Evolutionary conservation across 2,329 filamentous ascomycete genomes (phyloP).

Genomic region (Seiridium cupressi): DNA sequence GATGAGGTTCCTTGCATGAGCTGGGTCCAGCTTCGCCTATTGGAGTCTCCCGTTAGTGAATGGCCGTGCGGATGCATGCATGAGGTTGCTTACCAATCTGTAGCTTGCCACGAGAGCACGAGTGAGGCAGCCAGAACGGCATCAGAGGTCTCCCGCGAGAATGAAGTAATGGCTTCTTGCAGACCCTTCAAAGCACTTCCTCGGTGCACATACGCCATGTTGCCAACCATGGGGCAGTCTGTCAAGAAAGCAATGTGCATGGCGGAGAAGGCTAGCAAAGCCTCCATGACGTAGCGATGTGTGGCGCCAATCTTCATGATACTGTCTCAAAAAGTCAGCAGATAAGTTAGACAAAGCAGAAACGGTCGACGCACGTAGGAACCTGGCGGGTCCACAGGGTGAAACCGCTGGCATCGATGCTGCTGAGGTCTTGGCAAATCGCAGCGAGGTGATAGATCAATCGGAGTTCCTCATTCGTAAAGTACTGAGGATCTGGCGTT

Average conservation of each 20-base stretch:
- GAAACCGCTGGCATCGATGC: conserved; percentile 75
- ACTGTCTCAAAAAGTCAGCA: conserved; percentile 41
- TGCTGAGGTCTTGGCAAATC: conserved; percentile 78
- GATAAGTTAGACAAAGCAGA: conserved; percentile 8
- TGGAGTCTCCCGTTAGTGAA: conserved; percentile 29
- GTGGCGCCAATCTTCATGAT: conserved; percentile 80
- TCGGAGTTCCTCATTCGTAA: conserved; percentile 76
- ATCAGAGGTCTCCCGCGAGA: conserved; percentile 85
- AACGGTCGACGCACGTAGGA: conserved; percentile 66
- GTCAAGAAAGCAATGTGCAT: conserved; percentile 90
- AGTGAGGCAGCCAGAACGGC: conserved; percentile 89
- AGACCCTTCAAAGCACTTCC: conserved; percentile 83
- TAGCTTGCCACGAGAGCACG: conserved; percentile 92
- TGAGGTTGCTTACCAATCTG: conserved; percentile 75
- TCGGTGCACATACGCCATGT: conserved; percentile 86
- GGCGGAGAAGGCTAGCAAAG: conserved; percentile 89
- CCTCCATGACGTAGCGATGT: conserved; percentile 89
- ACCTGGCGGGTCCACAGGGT: conserved; percentile 93
- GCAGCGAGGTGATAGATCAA: conserved; percentile 88
- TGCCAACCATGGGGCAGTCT: conserved; percentile 78
- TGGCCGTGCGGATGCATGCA: conserved; percentile 22
- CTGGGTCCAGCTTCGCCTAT: conserved; percentile 87
- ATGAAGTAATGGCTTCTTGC: conserved; percentile 81
- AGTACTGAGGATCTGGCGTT: conserved; percentile 68
- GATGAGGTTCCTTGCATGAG: conserved; percentile 89